Evolutionary conservation across 129 eudicot genomes (phyloP).

Genomic region (Smallanthus sonchifolius): DNA sequence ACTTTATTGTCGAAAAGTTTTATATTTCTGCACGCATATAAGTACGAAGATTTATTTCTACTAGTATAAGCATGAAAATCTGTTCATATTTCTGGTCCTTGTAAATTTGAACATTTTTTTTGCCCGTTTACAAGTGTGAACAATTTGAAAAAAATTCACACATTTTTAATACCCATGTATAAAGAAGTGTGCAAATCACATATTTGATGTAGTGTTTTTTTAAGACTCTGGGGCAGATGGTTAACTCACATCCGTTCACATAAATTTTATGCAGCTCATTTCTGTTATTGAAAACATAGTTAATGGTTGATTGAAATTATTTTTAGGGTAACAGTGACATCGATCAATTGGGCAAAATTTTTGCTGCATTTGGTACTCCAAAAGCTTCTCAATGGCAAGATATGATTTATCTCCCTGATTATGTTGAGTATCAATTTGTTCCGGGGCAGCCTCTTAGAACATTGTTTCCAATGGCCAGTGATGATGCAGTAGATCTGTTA

Average conservation of each 20-base stretch:
- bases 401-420: conserved; percentile 87
- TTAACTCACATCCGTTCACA: background rate
- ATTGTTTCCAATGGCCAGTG: conserved; percentile 92
- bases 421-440: conserved; percentile 82
- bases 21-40: background rate
- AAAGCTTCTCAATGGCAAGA: conserved; percentile 93
- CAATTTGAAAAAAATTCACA: background rate
- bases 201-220: background rate
- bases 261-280: background rate
- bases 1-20: too few species aligned
- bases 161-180: background rate
- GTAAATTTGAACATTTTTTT: background rate
- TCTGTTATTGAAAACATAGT: conserved; percentile 4
- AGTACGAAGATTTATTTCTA: background rate
- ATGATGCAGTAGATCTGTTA: conserved; percentile 84
- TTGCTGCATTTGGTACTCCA: conserved; percentile 96
- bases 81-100: background rate
- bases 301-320: background rate
- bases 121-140: background rate
- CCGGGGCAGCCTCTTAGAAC: conserved; percentile 76
- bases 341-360: conserved; percentile 91
- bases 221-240: background rate
- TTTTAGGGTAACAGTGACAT: conserved; percentile 86
- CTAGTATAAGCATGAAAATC: background rate
- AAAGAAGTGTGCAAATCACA: background rate